Percentiles rank a stretch among this genome's conserved stretches.
Evolutionary conservation across 2,329 filamentous ascomycete species (phyloP).

Genomic region (Aspergillus fischeri): DNA sequence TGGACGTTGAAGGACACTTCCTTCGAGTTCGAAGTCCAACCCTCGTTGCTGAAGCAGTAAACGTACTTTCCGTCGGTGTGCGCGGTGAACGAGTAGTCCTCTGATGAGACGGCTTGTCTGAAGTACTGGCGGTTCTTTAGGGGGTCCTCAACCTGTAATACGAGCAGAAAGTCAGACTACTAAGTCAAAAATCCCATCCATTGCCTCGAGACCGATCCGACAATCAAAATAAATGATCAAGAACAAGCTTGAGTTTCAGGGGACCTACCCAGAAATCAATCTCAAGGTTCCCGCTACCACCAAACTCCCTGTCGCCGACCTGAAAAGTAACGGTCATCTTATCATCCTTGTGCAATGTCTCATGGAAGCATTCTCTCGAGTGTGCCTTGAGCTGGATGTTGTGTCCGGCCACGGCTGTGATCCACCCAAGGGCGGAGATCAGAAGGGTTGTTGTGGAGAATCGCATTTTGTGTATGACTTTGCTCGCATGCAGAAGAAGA

Average conservation of each 20-base stretch:
- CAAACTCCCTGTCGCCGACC: slow-evolving; percentile 94
- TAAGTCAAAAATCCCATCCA: not conserved
- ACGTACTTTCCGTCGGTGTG: slow-evolving; percentile 79
- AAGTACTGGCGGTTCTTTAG: slow-evolving; percentile 69
- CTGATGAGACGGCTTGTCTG: slow-evolving; percentile 76
- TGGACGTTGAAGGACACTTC: slow-evolving; percentile 99
- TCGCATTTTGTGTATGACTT: slow-evolving; percentile 32
- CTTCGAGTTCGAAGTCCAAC: slow-evolving; percentile 93
- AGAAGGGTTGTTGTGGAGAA: slow-evolving; percentile 38
- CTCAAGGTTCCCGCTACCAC: slow-evolving; percentile 87
- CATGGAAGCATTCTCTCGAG: slow-evolving; percentile 96
- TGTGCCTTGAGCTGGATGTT: slow-evolving; percentile 94
- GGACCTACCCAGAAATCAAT: slow-evolving; percentile 89
- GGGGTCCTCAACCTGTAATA: slow-evolving; percentile 70
- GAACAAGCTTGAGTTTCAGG: slow-evolving; percentile 25
- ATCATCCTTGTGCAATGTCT: slow-evolving; percentile 86
- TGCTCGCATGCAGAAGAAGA: not conserved
- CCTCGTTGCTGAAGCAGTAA: slow-evolving; percentile 99
- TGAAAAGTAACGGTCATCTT: slow-evolving; percentile 99
- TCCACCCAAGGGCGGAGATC: slow-evolving; percentile 51
- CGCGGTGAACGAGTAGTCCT: slow-evolving; percentile 89
- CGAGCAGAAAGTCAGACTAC: slow-evolving; percentile 8
- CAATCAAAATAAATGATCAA: slow-evolving; percentile 1
- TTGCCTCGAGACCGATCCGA: not conserved
- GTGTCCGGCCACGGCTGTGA: slow-evolving; percentile 69